These are phyloP conservation scores for Francoa sonchifolia DNA, from an alignment of 441 rosid species.

Conservation along the genomic window DNA sequence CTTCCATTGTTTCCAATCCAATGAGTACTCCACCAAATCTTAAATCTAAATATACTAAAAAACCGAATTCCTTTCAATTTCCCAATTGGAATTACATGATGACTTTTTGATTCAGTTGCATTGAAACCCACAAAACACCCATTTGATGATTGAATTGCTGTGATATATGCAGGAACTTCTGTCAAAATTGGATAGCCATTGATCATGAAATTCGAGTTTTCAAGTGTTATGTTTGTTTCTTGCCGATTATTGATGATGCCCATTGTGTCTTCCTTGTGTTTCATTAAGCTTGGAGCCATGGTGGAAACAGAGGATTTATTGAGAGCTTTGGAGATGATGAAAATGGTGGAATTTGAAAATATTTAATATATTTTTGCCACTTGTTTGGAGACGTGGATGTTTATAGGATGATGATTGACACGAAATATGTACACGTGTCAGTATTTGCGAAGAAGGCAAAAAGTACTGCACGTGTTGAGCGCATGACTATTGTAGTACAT, in stretches of 20 bases:
- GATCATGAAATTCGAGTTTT: constrained; percentile 15
- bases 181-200: constrained; percentile 23
- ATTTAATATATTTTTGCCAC: too few species aligned
- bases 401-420: too few species aligned
- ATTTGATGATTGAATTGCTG: constrained; percentile 7
- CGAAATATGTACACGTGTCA: too few species aligned
- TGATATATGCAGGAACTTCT: constrained; percentile 16
- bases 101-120: constrained; percentile 5
- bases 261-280: constrained; percentile 7
- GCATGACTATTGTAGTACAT: too few species aligned
- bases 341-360: too few species aligned
- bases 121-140: constrained; percentile 24
- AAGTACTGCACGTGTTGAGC: too few species aligned
- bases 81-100: constrained; percentile 18
- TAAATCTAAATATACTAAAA: constrained; percentile 30
- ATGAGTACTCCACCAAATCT: constrained; percentile 31
- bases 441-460: too few species aligned
- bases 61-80: constrained; percentile 15
- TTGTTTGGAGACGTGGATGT: too few species aligned
- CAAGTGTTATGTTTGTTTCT: constrained; percentile 3
- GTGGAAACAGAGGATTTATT: not conserved
- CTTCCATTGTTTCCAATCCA: constrained; percentile 19
- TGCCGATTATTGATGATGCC: constrained; percentile 8
- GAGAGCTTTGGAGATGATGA: too few species aligned
- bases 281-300: constrained; percentile 27